phyloP scores from a whole-genome alignment of 2,329 filamentous ascomycete genomes.

The Paecilomyces sp. region DNA sequence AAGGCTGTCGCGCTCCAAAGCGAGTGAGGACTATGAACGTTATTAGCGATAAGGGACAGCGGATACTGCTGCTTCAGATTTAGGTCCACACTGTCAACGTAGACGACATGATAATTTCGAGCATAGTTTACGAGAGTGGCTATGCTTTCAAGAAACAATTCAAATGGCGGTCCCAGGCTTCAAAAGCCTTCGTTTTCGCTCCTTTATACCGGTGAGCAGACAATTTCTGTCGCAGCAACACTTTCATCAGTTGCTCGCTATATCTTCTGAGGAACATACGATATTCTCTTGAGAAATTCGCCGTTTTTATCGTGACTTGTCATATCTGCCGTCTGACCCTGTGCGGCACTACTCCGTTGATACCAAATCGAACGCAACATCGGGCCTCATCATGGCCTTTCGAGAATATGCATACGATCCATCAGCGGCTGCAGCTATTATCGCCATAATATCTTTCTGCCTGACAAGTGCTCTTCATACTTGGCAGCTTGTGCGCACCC shows the following conservation, averaged over 20 bases:
- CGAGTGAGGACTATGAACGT: not conserved
- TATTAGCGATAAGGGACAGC: not conserved
- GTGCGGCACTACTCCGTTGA: not conserved
- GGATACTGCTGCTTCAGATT: not conserved
- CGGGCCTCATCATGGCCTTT: not conserved
- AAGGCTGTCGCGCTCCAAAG: not conserved
- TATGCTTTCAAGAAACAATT: not conserved
- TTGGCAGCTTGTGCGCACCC: constrained; percentile 32
- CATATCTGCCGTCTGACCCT: too few relatives aligned
- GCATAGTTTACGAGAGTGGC: not conserved
- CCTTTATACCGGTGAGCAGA: not conserved
- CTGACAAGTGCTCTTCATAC: constrained; percentile 31
- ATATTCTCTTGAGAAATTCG: not conserved
- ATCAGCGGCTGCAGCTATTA: not conserved
- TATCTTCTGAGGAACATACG: not conserved
- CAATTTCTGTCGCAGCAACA: too few relatives aligned
- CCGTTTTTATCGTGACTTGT: too few relatives aligned
- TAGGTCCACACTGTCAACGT: not conserved
- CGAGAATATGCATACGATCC: not conserved
- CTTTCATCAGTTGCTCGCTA: not conserved
- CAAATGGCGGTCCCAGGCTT: not conserved
- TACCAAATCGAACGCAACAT: not conserved
- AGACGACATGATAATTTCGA: not conserved
- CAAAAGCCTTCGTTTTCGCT: not conserved
- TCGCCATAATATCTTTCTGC: constrained; percentile 20